phyloP scores from a whole-genome alignment of 768 basidiomycete genomes.

The Lactarius sanguifluus region DNA sequence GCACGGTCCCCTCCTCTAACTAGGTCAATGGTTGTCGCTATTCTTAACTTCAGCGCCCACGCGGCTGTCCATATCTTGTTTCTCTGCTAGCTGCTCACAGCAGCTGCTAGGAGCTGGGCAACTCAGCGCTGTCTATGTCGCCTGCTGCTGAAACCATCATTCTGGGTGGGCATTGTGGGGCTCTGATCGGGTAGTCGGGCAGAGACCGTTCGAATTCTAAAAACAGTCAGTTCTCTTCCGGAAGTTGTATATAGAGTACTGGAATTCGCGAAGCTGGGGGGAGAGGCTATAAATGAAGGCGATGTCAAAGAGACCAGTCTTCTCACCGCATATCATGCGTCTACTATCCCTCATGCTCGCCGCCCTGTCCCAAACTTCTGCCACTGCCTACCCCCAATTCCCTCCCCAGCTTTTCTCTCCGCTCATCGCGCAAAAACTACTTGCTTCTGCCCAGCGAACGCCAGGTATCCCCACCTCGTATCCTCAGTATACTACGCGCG shows the following conservation, averaged over 20 bases:
- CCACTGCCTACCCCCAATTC: constrained; percentile 30
- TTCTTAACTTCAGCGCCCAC: background rate
- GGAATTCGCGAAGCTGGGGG: background rate
- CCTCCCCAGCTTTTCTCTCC: constrained; percentile 58
- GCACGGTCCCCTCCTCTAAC: background rate
- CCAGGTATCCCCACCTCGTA: constrained; percentile 45
- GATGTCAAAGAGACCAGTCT: background rate
- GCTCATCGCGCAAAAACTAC: constrained; percentile 57
- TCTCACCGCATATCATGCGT: background rate
- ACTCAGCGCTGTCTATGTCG: background rate
- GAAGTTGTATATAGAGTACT: background rate
- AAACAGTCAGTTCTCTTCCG: background rate
- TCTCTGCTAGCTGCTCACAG: background rate
- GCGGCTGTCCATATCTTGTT: background rate
- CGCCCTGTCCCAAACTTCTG: constrained; percentile 2
- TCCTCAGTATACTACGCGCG: constrained; percentile 59
- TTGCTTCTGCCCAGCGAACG: constrained; percentile 50
- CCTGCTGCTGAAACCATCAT: background rate
- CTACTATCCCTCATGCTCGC: background rate
- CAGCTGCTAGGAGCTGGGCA: background rate
- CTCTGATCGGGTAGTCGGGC: background rate
- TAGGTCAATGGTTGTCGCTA: background rate
- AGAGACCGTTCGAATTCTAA: background rate
- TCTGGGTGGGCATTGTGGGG: background rate
- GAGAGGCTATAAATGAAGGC: constrained; percentile 1